A percentile compares a stretch with the other conserved stretches of the same genome.
Conservation (phyloP, 345 rosid genomes). For the Turritis glabra region DNA sequence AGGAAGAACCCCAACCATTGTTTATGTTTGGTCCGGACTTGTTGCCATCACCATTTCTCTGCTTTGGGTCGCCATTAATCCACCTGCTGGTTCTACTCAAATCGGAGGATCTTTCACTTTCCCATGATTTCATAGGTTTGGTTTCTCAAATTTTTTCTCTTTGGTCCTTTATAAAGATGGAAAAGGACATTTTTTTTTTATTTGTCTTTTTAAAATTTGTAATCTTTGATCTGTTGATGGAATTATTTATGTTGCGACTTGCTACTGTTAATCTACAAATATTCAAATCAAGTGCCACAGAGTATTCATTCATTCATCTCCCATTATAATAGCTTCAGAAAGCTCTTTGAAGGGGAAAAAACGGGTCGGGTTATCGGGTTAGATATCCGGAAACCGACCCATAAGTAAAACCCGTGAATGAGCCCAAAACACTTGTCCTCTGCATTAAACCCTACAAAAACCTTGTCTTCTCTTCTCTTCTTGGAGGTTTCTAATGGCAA, state of each 20-base stretch:
- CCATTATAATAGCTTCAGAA: no score
- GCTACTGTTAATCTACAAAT: constrained; percentile 3
- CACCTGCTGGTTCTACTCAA: constrained; percentile 70
- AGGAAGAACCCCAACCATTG: constrained; percentile 96
- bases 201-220: constrained; percentile 32
- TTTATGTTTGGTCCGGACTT: constrained; percentile 97
- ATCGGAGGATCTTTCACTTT: constrained; percentile 96
- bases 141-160: constrained; percentile 22
- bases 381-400: constrained; percentile 4
- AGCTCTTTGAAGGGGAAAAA: no score
- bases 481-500: constrained; percentile 17
- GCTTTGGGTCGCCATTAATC: constrained; percentile 94
- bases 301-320: not conserved
- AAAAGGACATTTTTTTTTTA: constrained; percentile 32
- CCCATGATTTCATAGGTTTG: constrained; percentile 54
- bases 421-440: constrained; percentile 12
- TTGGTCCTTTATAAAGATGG: not conserved
- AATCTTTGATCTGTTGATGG: constrained; percentile 24
- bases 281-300: not conserved
- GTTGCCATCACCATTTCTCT: constrained; percentile 92
- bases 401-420: not conserved
- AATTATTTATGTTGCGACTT: constrained; percentile 13
- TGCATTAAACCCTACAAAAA: constrained; percentile 58
- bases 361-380: constrained; percentile 23
- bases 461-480: constrained; percentile 31